Conservation (phyloP, 257 asterid species). For the Jaltomata sinuosa region DNA sequence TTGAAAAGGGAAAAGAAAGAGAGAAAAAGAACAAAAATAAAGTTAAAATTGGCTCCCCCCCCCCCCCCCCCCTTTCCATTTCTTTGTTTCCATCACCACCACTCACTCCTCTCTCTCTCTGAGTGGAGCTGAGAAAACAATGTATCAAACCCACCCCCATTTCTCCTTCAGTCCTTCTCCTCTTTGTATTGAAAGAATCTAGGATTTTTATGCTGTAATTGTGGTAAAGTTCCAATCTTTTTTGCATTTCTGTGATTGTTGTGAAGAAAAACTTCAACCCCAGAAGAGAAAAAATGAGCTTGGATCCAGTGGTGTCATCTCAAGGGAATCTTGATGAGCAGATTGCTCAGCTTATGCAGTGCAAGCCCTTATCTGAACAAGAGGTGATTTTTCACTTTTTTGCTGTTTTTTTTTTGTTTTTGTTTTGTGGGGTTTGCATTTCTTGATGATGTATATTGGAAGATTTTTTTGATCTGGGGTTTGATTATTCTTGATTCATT, state of each 20-base stretch:
- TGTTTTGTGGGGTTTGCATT: neutral
- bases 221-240: neutral
- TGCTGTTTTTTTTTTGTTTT: neutral
- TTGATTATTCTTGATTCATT: neutral
- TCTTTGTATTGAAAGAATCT: neutral
- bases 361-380: conserved; percentile 76
- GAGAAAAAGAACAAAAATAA: neutral
- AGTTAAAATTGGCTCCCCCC: neutral
- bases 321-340: conserved; percentile 66
- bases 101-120: neutral
- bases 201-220: neutral
- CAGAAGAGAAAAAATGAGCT: conserved; percentile 13
- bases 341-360: conserved; percentile 76
- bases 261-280: neutral
- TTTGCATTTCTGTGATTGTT: neutral
- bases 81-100: conserved; percentile 24
- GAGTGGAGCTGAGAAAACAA: conserved; percentile 5
- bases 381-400: conserved; percentile 31
- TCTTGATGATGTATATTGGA: neutral
- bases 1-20: no score
- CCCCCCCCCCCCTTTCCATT: neutral
- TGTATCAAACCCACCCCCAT: conserved; percentile 12
- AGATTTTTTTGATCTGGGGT: neutral
- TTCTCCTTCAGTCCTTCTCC: neutral
- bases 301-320: conserved; percentile 47